These are phyloP conservation scores for Quercus parvula DNA, from an alignment of 306 rosid species.

Conservation along the genomic window DNA sequence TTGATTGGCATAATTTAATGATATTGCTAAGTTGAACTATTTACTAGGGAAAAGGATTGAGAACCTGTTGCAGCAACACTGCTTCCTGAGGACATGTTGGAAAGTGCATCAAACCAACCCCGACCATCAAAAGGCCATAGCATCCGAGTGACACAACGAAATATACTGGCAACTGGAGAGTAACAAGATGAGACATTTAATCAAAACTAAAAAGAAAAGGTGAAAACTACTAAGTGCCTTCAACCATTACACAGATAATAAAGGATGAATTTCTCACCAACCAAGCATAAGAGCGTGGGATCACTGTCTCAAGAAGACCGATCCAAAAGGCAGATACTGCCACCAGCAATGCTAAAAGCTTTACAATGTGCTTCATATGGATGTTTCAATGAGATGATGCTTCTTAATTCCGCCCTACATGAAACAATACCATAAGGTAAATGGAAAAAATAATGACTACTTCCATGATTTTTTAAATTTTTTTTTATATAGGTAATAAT, in stretches of 20 bases:
- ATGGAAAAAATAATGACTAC: too few species aligned
- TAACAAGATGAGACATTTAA: too few species aligned
- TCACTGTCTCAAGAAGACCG: conserved; percentile 35
- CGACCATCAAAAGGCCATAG: conserved; percentile 55
- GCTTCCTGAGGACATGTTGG: conserved; percentile 59
- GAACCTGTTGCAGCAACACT: conserved; percentile 36
- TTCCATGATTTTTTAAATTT: too few species aligned
- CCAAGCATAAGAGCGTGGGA: conserved; percentile 43
- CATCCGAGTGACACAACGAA: conserved; percentile 50
- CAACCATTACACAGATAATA: too few species aligned
- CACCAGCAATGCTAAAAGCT: conserved; percentile 35
- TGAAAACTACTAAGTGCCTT: too few species aligned
- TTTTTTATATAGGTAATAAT: too few species aligned
- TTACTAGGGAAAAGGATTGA: too few species aligned
- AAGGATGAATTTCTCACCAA: conserved; percentile 30
- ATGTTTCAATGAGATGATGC: too few species aligned
- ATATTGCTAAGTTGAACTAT: accelerated
- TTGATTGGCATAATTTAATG: too few species aligned
- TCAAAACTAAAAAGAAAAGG: too few species aligned
- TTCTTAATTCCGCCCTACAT: too few species aligned
- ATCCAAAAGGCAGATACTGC: conserved; percentile 43
- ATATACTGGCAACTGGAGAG: conserved; percentile 43
- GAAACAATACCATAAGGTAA: too few species aligned
- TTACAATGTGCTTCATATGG: conserved; percentile 45
- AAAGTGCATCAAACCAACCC: conserved; percentile 48